Percentiles rank a stretch among this genome's conserved stretches.
phyloP scores from a whole-genome alignment of 108 stramenopile species.

The Conticribra guillardii region DNA sequence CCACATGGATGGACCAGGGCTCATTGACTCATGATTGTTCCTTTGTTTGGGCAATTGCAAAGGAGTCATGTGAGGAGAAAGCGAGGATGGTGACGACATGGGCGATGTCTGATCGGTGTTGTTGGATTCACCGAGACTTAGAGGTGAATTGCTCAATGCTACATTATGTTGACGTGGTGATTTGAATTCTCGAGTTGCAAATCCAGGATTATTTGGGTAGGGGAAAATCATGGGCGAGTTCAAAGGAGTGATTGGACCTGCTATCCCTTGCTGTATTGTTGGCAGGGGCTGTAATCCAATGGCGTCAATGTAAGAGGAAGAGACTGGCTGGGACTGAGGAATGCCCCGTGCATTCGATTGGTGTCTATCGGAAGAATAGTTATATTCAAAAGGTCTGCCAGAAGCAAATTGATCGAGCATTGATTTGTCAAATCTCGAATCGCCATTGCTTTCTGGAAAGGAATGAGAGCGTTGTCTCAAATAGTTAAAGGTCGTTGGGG shows the following conservation, averaged over 20 bases:
- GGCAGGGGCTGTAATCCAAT: background rate
- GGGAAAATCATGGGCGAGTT: constrained; percentile 31
- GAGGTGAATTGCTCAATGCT: constrained; percentile 29
- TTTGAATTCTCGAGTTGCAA: constrained; percentile 17
- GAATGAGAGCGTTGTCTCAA: constrained; percentile 24
- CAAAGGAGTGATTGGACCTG: constrained; percentile 24
- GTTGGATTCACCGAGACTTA: constrained; percentile 39
- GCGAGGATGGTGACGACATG: constrained; percentile 40
- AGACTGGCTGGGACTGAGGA: constrained; percentile 24
- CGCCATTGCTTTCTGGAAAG: too few species aligned
- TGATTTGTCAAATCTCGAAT: background rate
- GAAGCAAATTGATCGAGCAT: constrained; percentile 21
- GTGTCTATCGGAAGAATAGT: constrained; percentile 2
- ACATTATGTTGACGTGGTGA: background rate
- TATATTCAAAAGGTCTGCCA: constrained; percentile 4
- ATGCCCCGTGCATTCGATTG: constrained; percentile 22
- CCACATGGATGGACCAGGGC: constrained; percentile 39
- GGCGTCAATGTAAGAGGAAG: constrained; percentile 12
- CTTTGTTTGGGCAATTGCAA: constrained; percentile 8
- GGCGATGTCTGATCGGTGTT: constrained; percentile 46
- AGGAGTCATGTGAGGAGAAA: constrained; percentile 46
- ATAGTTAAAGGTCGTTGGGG: constrained; percentile 6
- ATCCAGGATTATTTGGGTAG: constrained; percentile 7
- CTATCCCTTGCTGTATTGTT: constrained; percentile 32
- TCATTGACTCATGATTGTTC: constrained; percentile 2